Percentiles rank a stretch among this genome's conserved stretches.
Evolutionary conservation across 352 stramenopile genomes (phyloP).

Genomic region (Globisporangium orthogonon): DNA sequence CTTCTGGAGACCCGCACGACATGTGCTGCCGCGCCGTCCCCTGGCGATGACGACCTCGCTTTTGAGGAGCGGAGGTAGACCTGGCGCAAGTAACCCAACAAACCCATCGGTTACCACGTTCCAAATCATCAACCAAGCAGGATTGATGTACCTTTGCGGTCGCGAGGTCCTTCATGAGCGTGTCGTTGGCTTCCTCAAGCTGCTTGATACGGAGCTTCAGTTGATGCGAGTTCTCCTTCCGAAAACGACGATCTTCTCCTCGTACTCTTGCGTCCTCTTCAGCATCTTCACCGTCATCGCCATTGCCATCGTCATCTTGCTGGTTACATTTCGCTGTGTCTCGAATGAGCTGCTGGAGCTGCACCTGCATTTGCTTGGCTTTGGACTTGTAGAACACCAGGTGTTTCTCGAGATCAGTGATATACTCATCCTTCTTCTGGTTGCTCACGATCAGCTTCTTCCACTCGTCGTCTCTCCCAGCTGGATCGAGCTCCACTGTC

Average conservation of each 20-base stretch:
- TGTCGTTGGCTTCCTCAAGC: slow-evolving; percentile 68
- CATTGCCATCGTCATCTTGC: slow-evolving; percentile 16
- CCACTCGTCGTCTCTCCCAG: slow-evolving; percentile 55
- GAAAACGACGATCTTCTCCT: background rate
- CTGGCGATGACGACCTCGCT: slow-evolving; percentile 21
- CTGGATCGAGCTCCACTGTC: slow-evolving; percentile 18
- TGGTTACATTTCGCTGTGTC: slow-evolving; percentile 38
- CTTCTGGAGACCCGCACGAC: slow-evolving; percentile 64
- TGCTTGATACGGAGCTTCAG: slow-evolving; percentile 55
- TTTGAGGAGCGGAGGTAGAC: slow-evolving; percentile 55
- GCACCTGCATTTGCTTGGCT: slow-evolving; percentile 78
- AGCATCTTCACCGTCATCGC: slow-evolving; percentile 10
- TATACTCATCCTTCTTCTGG: slow-evolving; percentile 84
- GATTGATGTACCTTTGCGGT: slow-evolving; percentile 41
- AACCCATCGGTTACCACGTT: background rate
- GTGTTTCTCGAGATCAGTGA: slow-evolving; percentile 76
- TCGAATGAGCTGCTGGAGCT: slow-evolving; percentile 74
- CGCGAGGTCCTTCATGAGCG: slow-evolving; percentile 69
- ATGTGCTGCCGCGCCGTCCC: slow-evolving; percentile 18
- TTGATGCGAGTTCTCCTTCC: slow-evolving; percentile 9
- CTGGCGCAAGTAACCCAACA: slow-evolving; percentile 3
- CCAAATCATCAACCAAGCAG: background rate
- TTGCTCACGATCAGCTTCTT: slow-evolving; percentile 59
- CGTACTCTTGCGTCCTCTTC: slow-evolving; percentile 1
- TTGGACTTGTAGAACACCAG: slow-evolving; percentile 86